Evolutionary conservation across 129 eudicot genomes (phyloP), one percentile per base, ranked within the genome.

Genomic region (Oenanthe sinensis): DNA sequence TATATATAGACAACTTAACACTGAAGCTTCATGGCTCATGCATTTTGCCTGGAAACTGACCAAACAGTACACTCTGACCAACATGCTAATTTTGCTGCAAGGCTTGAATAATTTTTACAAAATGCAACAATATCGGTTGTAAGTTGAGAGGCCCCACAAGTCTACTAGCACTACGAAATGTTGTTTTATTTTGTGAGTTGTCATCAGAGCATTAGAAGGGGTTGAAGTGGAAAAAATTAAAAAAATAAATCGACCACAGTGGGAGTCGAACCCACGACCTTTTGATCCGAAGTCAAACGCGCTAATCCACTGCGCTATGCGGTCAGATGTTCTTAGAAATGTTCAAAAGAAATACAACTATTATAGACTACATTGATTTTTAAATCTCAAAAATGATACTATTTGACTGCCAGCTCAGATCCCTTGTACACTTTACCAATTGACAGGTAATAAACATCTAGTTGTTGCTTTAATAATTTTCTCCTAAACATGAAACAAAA

Each of bases 231-330:
- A 65, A 65, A 68, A 13, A 30, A 2, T 8, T 40, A 13, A 65
- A 65, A 68, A 13, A 30, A 2, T 39, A 12, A 0, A 3, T 13
- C 73, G n/a, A 95, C 97, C 97, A 95, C 97, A 92, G 97, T 95
- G 98, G 98, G 98, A 95, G 96, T 95, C 98, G 97, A 95, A 95
- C 98, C 98, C 97, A 95, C 98, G 96, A 91, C 98, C 97, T 95
- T 95, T 85, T 95, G 98, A 95, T 95, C 98, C 98, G 98, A 95
- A 91, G 98, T 95, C 98, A 95, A 87, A 91, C 98, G 98, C 98
- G 97, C 98, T 95, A 95, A 95, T 95, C 97, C 98, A 95, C 98
- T 95, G 98, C 97, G 98, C 97, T 91, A 95, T 91, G 97, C 65
- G 65, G 65, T 58, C 65, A n/a, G 30, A 58, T n/a, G 30, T 2